Evolutionary conservation across 2,329 filamentous ascomycete genomes (phyloP), one percentile per base, ranked within the genome.

Genomic region (Eutypa lata): DNA sequence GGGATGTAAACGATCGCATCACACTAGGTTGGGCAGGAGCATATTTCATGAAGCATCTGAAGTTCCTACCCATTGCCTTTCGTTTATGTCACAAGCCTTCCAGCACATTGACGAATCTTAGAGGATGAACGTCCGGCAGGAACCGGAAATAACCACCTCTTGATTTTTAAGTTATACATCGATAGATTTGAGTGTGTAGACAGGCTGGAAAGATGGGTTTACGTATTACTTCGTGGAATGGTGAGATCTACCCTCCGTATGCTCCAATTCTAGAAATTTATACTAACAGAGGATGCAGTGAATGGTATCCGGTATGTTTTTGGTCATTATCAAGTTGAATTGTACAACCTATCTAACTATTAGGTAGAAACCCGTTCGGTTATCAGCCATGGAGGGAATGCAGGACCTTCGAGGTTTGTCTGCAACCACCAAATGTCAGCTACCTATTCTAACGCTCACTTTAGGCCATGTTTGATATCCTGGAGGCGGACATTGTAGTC

Each of bases 401-500:
- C 49, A 81, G 83, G 59, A 86, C 83, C 2, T 91, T 89, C 62
- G 79, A 87, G 71, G 88, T 88, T 45, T n/a, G 42, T 45, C 14
- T 16, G 3, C 13, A 7, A 16, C 42, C 26, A 28, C 21, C 16
- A 24, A 11, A 24, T 28, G 14, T 16, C 19, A 26, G 7, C 16
- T 45, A 33, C 42, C 7, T 48, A 57, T 22, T 52, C 50, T 53
- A 44, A 57, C 38, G 3, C 13, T 26, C 5, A 7, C 1, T 47
- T 2, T 54, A 90, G 87, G 81, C 87, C 59, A 97, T 97, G 94
- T 97, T 99, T 72, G 90, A 96, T 61, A 89, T 88, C 43, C 81
- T 99, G 7, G 89, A 94, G 68, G 86, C 92, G 50, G 94, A 99
- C 69, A 94, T 99, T 58, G 85, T 97, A 18, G 81, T 97, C 53